These are phyloP conservation scores for Plasmodium malariae DNA, from an alignment of 169 alveolate species.

Conservation along the genomic window DNA sequence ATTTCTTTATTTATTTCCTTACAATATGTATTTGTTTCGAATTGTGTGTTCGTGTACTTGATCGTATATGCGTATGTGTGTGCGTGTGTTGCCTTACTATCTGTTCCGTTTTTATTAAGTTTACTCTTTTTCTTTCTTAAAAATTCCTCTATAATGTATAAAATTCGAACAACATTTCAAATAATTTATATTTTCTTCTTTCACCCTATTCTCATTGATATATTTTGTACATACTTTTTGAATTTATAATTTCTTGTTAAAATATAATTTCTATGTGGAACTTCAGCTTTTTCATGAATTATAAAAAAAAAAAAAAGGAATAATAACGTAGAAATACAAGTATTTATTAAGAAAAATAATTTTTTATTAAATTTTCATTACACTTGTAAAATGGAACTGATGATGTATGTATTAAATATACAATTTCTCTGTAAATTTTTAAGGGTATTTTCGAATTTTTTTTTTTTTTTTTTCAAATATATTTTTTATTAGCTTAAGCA, in stretches of 20 bases:
- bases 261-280: neutral
- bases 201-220: neutral
- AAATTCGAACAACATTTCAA: neutral
- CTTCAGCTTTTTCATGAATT: neutral
- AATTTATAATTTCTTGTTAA: neutral
- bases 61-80: neutral
- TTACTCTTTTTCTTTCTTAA: neutral
- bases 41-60: no score
- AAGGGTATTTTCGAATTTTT: no score
- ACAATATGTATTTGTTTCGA: no score
- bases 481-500: no score
- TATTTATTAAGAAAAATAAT: neutral
- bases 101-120: neutral
- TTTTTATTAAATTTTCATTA: neutral
- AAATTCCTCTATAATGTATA: neutral
- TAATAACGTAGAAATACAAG: neutral
- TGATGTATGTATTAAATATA: no score
- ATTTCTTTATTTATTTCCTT: conserved; percentile 5
- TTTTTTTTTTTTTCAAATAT: no score
- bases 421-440: no score
- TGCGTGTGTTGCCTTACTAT: neutral
- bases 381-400: no score
- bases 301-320: neutral
- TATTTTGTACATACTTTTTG: neutral
- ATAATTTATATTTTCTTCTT: neutral